phyloP scores from a whole-genome alignment of 768 basidiomycete species.

The Rhodotorula paludigena region DNA sequence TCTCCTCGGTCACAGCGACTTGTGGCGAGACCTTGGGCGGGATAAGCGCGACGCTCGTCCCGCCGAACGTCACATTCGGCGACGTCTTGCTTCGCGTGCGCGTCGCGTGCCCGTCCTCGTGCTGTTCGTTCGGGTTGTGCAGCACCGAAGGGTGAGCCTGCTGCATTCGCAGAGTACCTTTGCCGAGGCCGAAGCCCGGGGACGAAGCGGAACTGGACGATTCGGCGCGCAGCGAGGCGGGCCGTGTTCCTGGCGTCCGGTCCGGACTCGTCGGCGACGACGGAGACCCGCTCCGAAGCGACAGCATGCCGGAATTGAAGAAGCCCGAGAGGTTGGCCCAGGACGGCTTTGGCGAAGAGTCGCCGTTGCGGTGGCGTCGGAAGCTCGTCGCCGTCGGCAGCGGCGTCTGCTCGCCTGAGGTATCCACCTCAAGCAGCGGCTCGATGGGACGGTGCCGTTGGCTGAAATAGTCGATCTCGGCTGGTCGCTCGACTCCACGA shows the following conservation, averaged over 20 bases:
- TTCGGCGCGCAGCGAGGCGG: slow-evolving; percentile 2
- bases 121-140: slow-evolving; percentile 5
- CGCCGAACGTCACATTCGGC: slow-evolving; percentile 32
- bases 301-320: slow-evolving; percentile 36
- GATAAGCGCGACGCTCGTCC: slow-evolving; percentile 31
- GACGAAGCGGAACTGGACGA: slow-evolving; percentile 13
- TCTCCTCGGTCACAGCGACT: slow-evolving; percentile 2
- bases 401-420: slow-evolving; percentile 25
- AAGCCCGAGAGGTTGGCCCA: slow-evolving; percentile 36
- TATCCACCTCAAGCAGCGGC: background rate
- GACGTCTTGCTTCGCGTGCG: slow-evolving; percentile 19
- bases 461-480: slow-evolving; percentile 37
- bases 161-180: slow-evolving; percentile 3
- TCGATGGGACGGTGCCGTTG: slow-evolving; percentile 19
- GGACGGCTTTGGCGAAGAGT: slow-evolving; percentile 25
- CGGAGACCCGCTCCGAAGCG: slow-evolving; percentile 15
- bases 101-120: background rate
- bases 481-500: background rate
- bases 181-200: slow-evolving; percentile 20
- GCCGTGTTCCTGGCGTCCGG: slow-evolving; percentile 2
- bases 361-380: slow-evolving; percentile 1
- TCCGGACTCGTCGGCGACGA: slow-evolving; percentile 21
- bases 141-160: slow-evolving; percentile 8
- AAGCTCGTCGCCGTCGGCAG: slow-evolving; percentile 16
- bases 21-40: slow-evolving; percentile 9